These are phyloP conservation scores for Gloeopeniophorella convolvens DNA, from an alignment of 768 basidiomycete species.

Conservation along the genomic window DNA sequence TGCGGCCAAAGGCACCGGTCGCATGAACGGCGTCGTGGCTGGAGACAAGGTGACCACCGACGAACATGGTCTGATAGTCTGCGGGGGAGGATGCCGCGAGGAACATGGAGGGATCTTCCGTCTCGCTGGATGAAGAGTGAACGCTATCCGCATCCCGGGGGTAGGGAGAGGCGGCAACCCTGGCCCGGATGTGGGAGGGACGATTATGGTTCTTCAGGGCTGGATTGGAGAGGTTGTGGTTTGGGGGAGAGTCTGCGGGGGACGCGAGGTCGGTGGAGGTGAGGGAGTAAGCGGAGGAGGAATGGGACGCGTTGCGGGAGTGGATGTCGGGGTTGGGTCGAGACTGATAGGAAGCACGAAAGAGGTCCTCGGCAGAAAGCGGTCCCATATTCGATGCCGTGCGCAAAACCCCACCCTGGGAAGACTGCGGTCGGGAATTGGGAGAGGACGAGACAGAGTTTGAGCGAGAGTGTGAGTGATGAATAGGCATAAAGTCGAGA, in stretches of 20 bases:
- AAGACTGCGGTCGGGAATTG: constrained; percentile 73
- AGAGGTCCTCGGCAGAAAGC: constrained; percentile 60
- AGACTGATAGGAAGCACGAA: constrained; percentile 57
- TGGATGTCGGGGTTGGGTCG: constrained; percentile 40
- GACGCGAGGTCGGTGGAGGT: constrained; percentile 35
- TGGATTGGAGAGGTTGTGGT: constrained; percentile 66
- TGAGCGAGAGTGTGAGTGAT: constrained; percentile 65
- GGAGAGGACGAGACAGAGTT: constrained; percentile 74
- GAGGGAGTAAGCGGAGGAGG: constrained; percentile 37
- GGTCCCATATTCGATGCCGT: constrained; percentile 42
- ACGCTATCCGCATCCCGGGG: constrained; percentile 81
- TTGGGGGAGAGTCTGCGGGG: constrained; percentile 63
- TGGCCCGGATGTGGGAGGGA: constrained; percentile 70
- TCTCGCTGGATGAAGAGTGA: constrained; percentile 82
- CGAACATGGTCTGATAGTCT: constrained; percentile 66
- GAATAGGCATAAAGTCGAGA: constrained; percentile 64
- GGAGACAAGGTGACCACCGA: constrained; percentile 35
- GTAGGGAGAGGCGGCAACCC: constrained; percentile 78
- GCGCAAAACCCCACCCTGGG: constrained; percentile 55
- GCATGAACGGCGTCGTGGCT: constrained; percentile 50
- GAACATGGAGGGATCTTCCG: constrained; percentile 83
- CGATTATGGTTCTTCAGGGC: constrained; percentile 73
- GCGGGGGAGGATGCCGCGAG: constrained; percentile 47
- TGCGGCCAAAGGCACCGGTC: constrained; percentile 67
- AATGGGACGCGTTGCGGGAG: constrained; percentile 36